A percentile compares a stretch with the other conserved stretches of the same genome.
phyloP scores from a whole-genome alignment of 345 rosid genomes.

The Populus alba region DNA sequence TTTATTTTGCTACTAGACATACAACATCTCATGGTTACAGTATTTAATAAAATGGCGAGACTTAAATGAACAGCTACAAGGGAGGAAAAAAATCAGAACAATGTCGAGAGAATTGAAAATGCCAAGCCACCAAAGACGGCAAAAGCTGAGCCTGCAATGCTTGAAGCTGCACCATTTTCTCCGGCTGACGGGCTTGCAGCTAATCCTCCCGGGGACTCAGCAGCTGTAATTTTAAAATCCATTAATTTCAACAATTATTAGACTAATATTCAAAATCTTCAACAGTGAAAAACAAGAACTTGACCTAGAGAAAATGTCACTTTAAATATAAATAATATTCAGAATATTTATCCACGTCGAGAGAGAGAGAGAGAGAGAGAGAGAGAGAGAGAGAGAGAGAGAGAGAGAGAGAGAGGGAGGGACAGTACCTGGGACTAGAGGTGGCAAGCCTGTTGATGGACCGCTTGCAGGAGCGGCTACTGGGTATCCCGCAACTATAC shows the following conservation, averaged over 20 bases:
- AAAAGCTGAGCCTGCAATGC: not conserved
- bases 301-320: not conserved
- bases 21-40: not conserved
- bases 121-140: slow-evolving; percentile 3
- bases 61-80: not conserved
- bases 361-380: too few relatives aligned
- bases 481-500: slow-evolving; percentile 19
- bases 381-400: too few relatives aligned
- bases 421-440: too few relatives aligned
- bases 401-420: too few relatives aligned
- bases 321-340: not conserved
- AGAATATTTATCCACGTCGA: not conserved
- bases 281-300: not conserved
- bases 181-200: slow-evolving; percentile 8
- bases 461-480: slow-evolving; percentile 5
- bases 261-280: not conserved
- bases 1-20: not conserved
- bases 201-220: not conserved
- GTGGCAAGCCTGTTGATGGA: not conserved
- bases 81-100: not conserved
- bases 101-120: not conserved
- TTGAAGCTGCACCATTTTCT: not conserved
- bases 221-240: not conserved
- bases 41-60: not conserved
- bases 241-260: not conserved